Evolutionary conservation across 176 grass and related monocot species (phyloP).

Genomic region (Echinochloa phyllopogon): DNA sequence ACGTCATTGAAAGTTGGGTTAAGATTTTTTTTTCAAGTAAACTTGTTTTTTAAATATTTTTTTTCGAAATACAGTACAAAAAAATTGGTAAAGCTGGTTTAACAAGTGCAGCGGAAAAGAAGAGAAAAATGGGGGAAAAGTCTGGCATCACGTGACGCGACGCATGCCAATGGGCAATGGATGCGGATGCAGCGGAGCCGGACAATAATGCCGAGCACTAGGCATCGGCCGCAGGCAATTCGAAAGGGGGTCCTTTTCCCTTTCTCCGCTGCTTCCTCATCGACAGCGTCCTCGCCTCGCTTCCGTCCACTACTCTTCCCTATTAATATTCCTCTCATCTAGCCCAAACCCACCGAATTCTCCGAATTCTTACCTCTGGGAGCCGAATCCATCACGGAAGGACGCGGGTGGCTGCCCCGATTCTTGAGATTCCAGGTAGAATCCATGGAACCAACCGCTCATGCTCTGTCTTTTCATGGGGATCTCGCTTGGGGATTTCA

Average conservation of each 20-base stretch:
- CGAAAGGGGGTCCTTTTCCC: conserved; percentile 30
- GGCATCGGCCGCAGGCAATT: conserved; percentile 1
- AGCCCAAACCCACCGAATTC: neutral
- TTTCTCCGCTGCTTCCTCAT: neutral
- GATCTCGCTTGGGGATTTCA: neutral
- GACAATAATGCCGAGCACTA: neutral
- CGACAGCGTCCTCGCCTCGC: conserved; percentile 12
- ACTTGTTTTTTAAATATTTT: too few species aligned
- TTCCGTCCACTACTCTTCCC: neutral
- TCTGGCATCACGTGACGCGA: conserved; percentile 8
- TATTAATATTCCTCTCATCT: conserved; percentile 36
- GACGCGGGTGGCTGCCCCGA: neutral
- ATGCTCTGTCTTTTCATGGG: neutral
- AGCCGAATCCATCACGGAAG: conserved; percentile 17
- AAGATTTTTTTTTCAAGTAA: neutral
- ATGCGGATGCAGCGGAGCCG: neutral
- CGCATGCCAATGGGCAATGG: neutral
- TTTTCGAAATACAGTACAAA: too few species aligned
- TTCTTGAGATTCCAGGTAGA: conserved; percentile 35
- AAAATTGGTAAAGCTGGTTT: neutral
- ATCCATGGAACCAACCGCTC: neutral
- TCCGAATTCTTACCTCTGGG: neutral
- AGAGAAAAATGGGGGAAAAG: neutral
- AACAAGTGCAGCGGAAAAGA: neutral
- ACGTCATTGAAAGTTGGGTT: neutral